A percentile compares a stretch with the other conserved stretches of the same genome.
Conservation (phyloP, 164 flowering plant species). For the Stephania yunnanensis region DNA sequence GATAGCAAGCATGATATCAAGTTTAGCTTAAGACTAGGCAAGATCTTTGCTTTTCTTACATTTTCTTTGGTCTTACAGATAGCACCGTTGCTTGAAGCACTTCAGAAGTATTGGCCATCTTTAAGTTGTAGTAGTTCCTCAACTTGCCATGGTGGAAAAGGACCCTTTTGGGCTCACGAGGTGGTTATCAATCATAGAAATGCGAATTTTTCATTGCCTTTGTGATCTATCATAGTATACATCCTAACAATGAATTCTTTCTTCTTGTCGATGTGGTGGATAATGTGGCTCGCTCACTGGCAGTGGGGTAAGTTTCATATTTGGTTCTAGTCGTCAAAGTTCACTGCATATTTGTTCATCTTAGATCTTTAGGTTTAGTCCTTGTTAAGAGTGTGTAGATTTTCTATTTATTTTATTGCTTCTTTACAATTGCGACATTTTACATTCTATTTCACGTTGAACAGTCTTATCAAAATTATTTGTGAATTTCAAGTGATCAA, state of each 20-base stretch:
- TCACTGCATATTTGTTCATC: background rate
- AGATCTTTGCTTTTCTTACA: background rate
- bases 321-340: background rate
- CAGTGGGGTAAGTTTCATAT: constrained; percentile 74
- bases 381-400: too few species aligned
- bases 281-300: constrained; percentile 19
- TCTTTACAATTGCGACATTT: too few species aligned
- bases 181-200: constrained; percentile 25
- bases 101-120: constrained; percentile 85
- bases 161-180: constrained; percentile 93
- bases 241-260: constrained; percentile 13
- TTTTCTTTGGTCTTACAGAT: constrained; percentile 32
- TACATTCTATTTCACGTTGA: too few species aligned
- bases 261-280: constrained; percentile 21
- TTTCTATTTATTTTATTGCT: too few species aligned
- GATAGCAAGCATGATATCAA: too few species aligned
- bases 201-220: background rate
- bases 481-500: too few species aligned
- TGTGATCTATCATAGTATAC: background rate
- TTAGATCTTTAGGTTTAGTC: too few species aligned
- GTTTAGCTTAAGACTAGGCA: too few species aligned
- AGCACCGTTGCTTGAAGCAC: constrained; percentile 40
- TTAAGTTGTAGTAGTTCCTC: constrained; percentile 40
- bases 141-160: constrained; percentile 60
- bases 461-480: too few species aligned